Percentiles rank a stretch among this genome's conserved stretches.
Evolutionary conservation across 2,329 filamentous ascomycete genomes (phyloP).

Genomic region (Simplicillium sp.): DNA sequence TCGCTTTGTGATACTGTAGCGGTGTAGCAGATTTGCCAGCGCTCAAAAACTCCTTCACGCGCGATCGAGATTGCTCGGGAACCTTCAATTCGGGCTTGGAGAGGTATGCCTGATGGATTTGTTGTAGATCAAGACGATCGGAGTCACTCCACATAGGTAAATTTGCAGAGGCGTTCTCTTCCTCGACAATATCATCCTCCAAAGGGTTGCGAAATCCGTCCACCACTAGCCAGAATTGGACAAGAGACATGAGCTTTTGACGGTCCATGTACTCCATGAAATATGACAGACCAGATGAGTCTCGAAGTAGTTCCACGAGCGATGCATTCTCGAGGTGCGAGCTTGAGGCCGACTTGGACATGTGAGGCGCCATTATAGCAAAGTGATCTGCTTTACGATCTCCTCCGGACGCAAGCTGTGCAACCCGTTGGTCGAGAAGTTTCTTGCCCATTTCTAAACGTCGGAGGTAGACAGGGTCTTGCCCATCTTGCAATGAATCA

Average conservation of each 20-base stretch:
- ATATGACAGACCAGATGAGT: conserved; percentile 84
- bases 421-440: conserved; percentile 81
- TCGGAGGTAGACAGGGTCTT: conserved; percentile 79
- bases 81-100: conserved; percentile 74
- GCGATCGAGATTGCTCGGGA: conserved; percentile 55
- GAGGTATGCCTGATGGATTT: conserved; percentile 87
- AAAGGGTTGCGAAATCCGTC: conserved; percentile 92
- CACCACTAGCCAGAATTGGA: conserved; percentile 98
- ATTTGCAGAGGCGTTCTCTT: conserved; percentile 55
- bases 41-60: conserved; percentile 69
- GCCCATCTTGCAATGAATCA: conserved; percentile 66
- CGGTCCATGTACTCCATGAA: conserved; percentile 99
- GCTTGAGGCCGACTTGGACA: conserved; percentile 24
- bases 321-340: conserved; percentile 66
- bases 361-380: conserved; percentile 12
- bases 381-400: conserved; percentile 29
- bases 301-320: conserved; percentile 77
- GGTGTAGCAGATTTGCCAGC: conserved; percentile 68
- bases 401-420: conserved; percentile 64
- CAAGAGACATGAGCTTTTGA: conserved; percentile 72
- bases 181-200: conserved; percentile 60
- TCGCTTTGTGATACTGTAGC: conserved; percentile 72
- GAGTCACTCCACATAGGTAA: conserved; percentile 69
- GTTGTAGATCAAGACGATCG: conserved; percentile 77
- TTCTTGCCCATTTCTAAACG: conserved; percentile 87